Evolutionary conservation across 2,329 filamentous ascomycete genomes (phyloP).

Genomic region (Penicillium sp.): DNA sequence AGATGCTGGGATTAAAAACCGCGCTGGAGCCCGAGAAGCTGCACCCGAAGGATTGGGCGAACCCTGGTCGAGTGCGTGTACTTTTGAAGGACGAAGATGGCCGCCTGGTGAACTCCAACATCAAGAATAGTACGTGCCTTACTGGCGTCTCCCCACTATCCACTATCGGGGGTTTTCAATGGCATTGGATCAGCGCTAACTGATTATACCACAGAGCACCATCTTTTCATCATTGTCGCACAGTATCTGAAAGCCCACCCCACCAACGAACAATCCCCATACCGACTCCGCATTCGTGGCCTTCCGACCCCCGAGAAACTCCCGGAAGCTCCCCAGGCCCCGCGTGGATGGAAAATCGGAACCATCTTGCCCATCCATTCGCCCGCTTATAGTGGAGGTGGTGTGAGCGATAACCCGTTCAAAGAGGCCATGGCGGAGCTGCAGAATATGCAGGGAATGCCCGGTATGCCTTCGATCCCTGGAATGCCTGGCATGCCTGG

Average conservation of each 20-base stretch:
- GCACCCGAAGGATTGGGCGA: constrained; percentile 97
- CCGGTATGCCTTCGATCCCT: constrained; percentile 42
- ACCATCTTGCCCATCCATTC: constrained; percentile 83
- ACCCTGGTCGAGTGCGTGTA: constrained; percentile 86
- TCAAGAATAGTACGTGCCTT: constrained; percentile 63
- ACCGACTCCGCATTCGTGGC: constrained; percentile 72
- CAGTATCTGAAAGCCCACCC: constrained; percentile 75
- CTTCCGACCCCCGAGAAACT: constrained; percentile 66
- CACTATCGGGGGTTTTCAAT: background rate
- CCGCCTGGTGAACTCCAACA: constrained; percentile 48
- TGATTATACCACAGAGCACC: constrained; percentile 59
- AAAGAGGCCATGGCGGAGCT: constrained; percentile 98
- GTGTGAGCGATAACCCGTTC: constrained; percentile 90
- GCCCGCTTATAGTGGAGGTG: constrained; percentile 85
- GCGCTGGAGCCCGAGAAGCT: constrained; percentile 88
- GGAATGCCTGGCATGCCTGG: constrained; percentile 54
- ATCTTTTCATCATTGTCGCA: constrained; percentile 80
- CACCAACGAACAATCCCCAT: constrained; percentile 69
- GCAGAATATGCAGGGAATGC: constrained; percentile 53
- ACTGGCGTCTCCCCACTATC: background rate
- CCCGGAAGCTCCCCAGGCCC: constrained; percentile 72
- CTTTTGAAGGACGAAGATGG: constrained; percentile 62
- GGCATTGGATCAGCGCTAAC: background rate
- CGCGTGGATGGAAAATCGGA: constrained; percentile 88
- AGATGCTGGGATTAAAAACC: constrained; percentile 58